Conservation (phyloP, 257 asterid species). For the Nicotiana paniculata region DNA sequence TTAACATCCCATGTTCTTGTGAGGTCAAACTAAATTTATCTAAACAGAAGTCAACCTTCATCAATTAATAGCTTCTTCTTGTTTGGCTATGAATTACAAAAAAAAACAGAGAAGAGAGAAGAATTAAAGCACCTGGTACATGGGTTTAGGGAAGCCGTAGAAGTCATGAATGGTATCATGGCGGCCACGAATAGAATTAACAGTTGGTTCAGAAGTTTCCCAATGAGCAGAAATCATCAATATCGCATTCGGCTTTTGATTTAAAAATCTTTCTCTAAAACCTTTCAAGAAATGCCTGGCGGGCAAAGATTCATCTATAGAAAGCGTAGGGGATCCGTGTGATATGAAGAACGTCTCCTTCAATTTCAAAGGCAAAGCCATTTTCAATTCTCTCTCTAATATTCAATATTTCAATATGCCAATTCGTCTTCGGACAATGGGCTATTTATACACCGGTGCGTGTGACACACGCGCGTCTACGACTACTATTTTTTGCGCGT, state of each 20-base stretch:
- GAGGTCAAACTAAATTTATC: background rate
- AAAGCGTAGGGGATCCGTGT: constrained; percentile 72
- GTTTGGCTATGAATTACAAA: background rate
- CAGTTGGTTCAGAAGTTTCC: constrained; percentile 65
- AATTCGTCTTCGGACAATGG: background rate
- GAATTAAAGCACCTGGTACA: constrained; percentile 43
- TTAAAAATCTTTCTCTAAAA: constrained; percentile 32
- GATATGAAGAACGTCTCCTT: constrained; percentile 63
- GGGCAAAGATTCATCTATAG: constrained; percentile 60
- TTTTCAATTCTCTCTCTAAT: background rate
- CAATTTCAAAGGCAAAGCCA: constrained; percentile 5
- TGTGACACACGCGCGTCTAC: too few species aligned
- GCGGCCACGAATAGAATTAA: constrained; percentile 47
- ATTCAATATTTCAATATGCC: background rate
- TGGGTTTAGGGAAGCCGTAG: constrained; percentile 59
- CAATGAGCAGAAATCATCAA: constrained; percentile 64
- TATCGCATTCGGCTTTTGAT: constrained; percentile 49
- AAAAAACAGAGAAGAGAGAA: too few species aligned
- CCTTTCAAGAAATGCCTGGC: constrained; percentile 54
- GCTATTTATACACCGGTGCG: background rate
- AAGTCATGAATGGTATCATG: constrained; percentile 65
- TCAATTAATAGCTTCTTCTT: background rate
- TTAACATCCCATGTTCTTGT: background rate
- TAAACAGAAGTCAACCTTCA: background rate
- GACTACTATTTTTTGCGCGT: background rate